Evolutionary conservation across 2,329 filamentous ascomycete genomes (phyloP).

Genomic region (Juglanconis juglandina): DNA sequence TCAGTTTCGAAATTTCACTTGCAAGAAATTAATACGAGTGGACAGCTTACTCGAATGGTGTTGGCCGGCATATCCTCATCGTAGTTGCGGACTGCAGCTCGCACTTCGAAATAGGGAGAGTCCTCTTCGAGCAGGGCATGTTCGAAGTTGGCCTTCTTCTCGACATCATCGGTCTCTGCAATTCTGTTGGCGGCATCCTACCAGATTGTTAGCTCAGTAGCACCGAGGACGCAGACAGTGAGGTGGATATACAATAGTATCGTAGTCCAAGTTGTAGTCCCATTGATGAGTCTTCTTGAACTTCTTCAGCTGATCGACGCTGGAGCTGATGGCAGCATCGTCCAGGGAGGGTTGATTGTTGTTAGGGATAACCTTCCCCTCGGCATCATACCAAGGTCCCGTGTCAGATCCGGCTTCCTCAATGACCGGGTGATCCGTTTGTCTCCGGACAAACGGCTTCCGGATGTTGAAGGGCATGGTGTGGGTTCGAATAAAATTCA

Average conservation of each 20-base stretch:
- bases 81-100: slow-evolving; percentile 27
- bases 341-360: not conserved
- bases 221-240: not conserved
- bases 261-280: slow-evolving; percentile 16
- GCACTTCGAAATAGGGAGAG: slow-evolving; percentile 22
- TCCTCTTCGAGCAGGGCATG: slow-evolving; percentile 13
- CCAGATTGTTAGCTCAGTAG: not conserved
- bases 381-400: not conserved
- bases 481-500: too few relatives aligned
- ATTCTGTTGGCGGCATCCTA: slow-evolving; percentile 10
- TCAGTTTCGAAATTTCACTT: too few relatives aligned
- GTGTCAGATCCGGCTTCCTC: not conserved
- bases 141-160: slow-evolving; percentile 17
- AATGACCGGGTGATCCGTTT: slow-evolving; percentile 12
- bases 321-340: not conserved
- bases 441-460: slow-evolving; percentile 9
- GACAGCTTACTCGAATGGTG: slow-evolving; percentile 7
- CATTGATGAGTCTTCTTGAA: slow-evolving; percentile 16
- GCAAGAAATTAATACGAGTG: too few relatives aligned
- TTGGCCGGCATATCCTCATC: slow-evolving; percentile 15
- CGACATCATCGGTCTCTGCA: slow-evolving; percentile 15
- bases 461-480: slow-evolving; percentile 12
- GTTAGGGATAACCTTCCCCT: slow-evolving; percentile 4
- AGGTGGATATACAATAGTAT: slow-evolving; percentile 9
- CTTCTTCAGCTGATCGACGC: slow-evolving; percentile 15